A percentile compares a stretch with the other conserved stretches of the same genome.
Conservation (phyloP, 1,284 basidiomycete genomes). For the Cryptococcus sp. region DNA sequence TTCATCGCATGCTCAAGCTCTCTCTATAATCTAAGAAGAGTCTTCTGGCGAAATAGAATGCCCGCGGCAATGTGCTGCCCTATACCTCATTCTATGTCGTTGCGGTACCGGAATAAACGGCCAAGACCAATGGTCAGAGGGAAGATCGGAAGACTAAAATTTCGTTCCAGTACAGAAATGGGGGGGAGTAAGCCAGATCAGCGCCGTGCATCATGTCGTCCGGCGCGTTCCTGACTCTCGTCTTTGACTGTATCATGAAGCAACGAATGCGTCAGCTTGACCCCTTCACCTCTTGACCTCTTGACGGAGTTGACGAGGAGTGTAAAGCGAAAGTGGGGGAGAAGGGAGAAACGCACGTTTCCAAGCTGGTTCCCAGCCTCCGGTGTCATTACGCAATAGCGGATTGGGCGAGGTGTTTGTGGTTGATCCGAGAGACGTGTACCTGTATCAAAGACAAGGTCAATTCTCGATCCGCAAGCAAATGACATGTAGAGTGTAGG, state of each 20-base stretch:
- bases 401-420: slow-evolving; percentile 94
- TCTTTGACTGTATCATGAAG: slow-evolving; percentile 57
- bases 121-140: no score
- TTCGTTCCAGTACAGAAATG: no score
- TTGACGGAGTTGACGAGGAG: slow-evolving; percentile 1
- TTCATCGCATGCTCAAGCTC: no score
- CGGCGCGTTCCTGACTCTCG: slow-evolving; percentile 69
- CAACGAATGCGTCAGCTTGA: slow-evolving; percentile 3
- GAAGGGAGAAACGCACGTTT: slow-evolving; percentile 29
- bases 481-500: neutral
- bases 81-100: no score
- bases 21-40: no score
- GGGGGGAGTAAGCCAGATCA: no score
- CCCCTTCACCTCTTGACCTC: no score
- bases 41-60: no score
- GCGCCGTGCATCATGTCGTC: slow-evolving; percentile 53
- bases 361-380: slow-evolving; percentile 43
- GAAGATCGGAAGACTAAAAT: no score
- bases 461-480: neutral
- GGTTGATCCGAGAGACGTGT: slow-evolving; percentile 93
- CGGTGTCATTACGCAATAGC: slow-evolving; percentile 60
- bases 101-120: no score
- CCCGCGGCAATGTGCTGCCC: no score
- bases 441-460: slow-evolving; percentile 58
- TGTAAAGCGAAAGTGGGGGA: slow-evolving; percentile 1